Evolutionary conservation across 2,329 filamentous ascomycete species (phyloP).

Genomic region (Beauveria australis): DNA sequence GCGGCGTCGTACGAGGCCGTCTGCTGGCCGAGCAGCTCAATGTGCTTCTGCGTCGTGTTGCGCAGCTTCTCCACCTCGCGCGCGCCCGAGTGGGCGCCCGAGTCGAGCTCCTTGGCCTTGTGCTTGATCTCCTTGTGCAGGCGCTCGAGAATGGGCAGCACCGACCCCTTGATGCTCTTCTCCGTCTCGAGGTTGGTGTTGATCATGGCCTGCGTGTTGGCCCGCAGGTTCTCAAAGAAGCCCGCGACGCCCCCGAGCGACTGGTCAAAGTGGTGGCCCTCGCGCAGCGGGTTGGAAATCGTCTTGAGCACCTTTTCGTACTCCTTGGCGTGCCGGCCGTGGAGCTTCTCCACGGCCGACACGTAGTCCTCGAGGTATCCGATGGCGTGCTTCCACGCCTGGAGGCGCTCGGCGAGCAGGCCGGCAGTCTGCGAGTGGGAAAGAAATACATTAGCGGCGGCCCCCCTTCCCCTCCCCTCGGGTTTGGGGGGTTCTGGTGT

Average conservation of each 20-base stretch:
- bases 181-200: conserved; percentile 88
- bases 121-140: conserved; percentile 95
- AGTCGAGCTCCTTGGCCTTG: conserved; percentile 82
- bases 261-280: conserved; percentile 91
- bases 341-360: conserved; percentile 72
- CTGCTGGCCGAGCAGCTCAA: conserved; percentile 85
- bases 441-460: not conserved
- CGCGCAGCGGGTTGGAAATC: conserved; percentile 75
- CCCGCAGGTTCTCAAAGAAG: conserved; percentile 88
- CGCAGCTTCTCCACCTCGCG: conserved; percentile 92
- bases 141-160: conserved; percentile 81
- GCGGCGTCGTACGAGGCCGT: conserved; percentile 71
- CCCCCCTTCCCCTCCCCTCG: not conserved
- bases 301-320: conserved; percentile 94
- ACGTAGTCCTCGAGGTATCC: conserved; percentile 90
- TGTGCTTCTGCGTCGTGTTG: conserved; percentile 82
- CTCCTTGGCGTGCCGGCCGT: conserved; percentile 81
- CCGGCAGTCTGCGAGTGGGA: conserved; percentile 53
- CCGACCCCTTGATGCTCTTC: conserved; percentile 76
- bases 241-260: conserved; percentile 78
- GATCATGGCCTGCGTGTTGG: conserved; percentile 84
- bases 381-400: conserved; percentile 93
- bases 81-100: conserved; percentile 72
- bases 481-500: not conserved
- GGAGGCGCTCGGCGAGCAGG: conserved; percentile 77